phyloP scores from a whole-genome alignment of 2,329 filamentous ascomycete genomes.

The Xylariales sp. region DNA sequence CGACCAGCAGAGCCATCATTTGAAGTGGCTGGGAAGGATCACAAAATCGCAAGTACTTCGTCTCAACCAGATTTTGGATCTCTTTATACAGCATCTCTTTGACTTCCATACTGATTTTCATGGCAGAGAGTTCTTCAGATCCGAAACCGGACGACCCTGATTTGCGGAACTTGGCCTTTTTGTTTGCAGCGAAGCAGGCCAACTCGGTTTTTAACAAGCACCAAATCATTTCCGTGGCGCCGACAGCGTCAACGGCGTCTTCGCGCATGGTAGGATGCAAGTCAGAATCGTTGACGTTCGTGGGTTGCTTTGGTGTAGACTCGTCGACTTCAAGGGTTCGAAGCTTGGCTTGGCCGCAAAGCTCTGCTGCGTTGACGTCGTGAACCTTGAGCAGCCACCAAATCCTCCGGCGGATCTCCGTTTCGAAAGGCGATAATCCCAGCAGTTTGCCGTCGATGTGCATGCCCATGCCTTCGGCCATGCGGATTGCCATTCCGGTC shows the following conservation, averaged over 20 bases:
- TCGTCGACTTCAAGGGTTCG: background rate
- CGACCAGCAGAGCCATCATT: constrained; percentile 13
- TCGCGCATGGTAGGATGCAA: constrained; percentile 30
- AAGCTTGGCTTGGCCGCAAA: constrained; percentile 3
- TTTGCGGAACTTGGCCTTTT: constrained; percentile 33
- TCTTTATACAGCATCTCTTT: constrained; percentile 14
- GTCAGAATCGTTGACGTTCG: constrained; percentile 32
- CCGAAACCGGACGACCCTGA: too few species aligned
- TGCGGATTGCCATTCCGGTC: constrained; percentile 45
- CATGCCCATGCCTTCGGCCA: constrained; percentile 49
- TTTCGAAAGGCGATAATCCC: constrained; percentile 36
- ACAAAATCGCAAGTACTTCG: constrained; percentile 38
- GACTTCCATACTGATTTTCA: background rate
- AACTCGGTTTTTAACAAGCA: background rate
- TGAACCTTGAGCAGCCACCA: constrained; percentile 38
- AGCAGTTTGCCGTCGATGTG: constrained; percentile 38
- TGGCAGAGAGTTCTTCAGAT: too few species aligned
- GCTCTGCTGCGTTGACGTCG: constrained; percentile 2
- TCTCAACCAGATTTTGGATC: constrained; percentile 35
- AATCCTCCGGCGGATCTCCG: constrained; percentile 49
- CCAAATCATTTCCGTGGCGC: constrained; percentile 31
- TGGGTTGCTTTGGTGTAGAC: background rate
- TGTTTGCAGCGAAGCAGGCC: constrained; percentile 17
- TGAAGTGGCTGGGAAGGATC: constrained; percentile 27
- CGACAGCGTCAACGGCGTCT: constrained; percentile 18